Percentiles rank a stretch among this genome's conserved stretches.
These are phyloP conservation scores for Zymoseptoria crescenta DNA, from an alignment of 2,329 filamentous ascomycete species.

Conservation along the genomic window DNA sequence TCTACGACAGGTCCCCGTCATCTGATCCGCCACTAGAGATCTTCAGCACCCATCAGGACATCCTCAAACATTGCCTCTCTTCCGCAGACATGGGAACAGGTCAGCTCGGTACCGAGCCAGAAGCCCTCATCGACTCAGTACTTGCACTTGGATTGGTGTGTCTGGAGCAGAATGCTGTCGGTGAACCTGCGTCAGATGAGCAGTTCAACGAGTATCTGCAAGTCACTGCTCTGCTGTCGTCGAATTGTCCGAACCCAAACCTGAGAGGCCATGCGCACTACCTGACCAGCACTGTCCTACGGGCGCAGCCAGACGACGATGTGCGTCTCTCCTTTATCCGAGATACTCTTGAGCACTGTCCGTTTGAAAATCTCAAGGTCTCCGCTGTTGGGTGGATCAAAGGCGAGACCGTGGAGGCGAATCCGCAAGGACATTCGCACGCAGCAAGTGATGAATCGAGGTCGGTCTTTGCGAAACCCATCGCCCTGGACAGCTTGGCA, in stretches of 20 bases:
- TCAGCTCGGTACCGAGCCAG: slow-evolving; percentile 40
- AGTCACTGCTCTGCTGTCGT: slow-evolving; percentile 40
- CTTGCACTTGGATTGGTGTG: slow-evolving; percentile 46
- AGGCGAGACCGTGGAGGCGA: slow-evolving; percentile 48
- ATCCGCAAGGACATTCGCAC: slow-evolving; percentile 17
- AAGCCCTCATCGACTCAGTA: slow-evolving; percentile 48
- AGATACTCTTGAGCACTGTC: slow-evolving; percentile 48
- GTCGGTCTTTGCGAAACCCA: slow-evolving; percentile 42
- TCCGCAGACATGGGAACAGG: slow-evolving; percentile 26
- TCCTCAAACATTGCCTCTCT: slow-evolving; percentile 47
- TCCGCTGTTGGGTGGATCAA: slow-evolving; percentile 55
- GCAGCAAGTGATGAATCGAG: slow-evolving; percentile 6
- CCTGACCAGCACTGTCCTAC: slow-evolving; percentile 42
- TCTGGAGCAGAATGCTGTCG: slow-evolving; percentile 38
- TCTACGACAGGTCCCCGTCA: slow-evolving; percentile 38
- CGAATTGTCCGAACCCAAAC: slow-evolving; percentile 41
- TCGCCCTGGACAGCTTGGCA: slow-evolving; percentile 41
- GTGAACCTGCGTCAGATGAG: slow-evolving; percentile 42
- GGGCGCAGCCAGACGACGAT: slow-evolving; percentile 46
- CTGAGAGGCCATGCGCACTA: slow-evolving; percentile 44
- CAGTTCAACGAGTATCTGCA: slow-evolving; percentile 48
- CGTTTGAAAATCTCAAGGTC: slow-evolving; percentile 48
- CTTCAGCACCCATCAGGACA: slow-evolving; percentile 46
- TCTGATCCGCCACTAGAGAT: slow-evolving; percentile 33
- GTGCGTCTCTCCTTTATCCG: slow-evolving; percentile 48